Evolutionary conservation across 148 eudicot genomes (phyloP), one percentile per base, ranked within the genome.

Genomic region (Bassia scoparia): DNA sequence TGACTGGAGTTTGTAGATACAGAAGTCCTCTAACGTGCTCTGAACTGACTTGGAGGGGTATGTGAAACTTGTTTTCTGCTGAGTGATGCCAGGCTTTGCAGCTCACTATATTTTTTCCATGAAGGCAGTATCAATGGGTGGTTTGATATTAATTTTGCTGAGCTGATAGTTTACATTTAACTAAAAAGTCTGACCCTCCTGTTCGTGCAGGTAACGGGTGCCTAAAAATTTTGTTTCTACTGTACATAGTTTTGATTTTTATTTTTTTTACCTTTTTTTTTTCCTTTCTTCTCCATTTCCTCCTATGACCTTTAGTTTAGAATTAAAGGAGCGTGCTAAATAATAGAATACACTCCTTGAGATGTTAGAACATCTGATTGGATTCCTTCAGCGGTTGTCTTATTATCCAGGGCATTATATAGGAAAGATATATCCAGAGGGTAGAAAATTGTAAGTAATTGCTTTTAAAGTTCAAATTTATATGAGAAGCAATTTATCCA

Each of bases 161-260:
- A 52, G 73, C 41, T 56, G 70, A 38, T 65, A 68, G 49, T 81
- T 73, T 79, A 69, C 72, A 29, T 71, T 70, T 55, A 7, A 69
- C 67, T 60, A 38, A 68, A 66, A 69, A 61, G 68, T 52, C 71
- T 52, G 64, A 46, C 72, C 34, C 54, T 64, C 58, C 76, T 43
- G 73, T 74, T 85, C 73, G 34, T 82, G 77, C 85, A 77, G 87
- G 87, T 77, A 79, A 77, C 70, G 74, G 79, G 76, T 83, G 84
- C 79, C 53, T 60, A 71, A 60, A 75, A 82, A 67, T 84, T 82
- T 84, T 76, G 81, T 72, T 74, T 63, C 75, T 71, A 41, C 53
- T 86, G 89, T 86, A 86, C 84, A 86, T 80, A 82, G 50, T 24
- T 58, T 75, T 74, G 31, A 61, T 29, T 33, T 62, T 10, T 68